Base-by-base conservation (phyloP, 2,329 filamentous ascomycete genomes). In the Penicillium sp. region DNA sequence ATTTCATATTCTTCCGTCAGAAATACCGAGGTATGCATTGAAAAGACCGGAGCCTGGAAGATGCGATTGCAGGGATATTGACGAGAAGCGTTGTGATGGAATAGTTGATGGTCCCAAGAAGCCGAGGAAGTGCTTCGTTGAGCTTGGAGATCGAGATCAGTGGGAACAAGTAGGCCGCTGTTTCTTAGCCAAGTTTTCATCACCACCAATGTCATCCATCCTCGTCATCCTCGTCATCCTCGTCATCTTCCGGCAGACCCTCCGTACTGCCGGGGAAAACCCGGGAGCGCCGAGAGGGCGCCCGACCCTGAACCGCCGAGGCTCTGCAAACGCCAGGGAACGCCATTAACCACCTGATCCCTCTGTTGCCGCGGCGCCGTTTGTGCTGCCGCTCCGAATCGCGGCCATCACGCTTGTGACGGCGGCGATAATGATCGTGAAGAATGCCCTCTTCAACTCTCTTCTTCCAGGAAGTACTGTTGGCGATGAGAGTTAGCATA, bases 381-480 rank as follows among this genome's bases (percentile, higher is more conserved):
- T 58, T 48, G 53, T 53, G 59, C 52, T 61, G 59, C 50, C 58
- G 58, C 51, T 62, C 54, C 51, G 50, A 58, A 52, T 63, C 60
- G 52, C 61, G 64, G 45, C 56, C 60, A 57, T 64, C 57, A 57
- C 54, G 48, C 41, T 53, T 53, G 51, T 57, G 59, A 59, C 54
- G 63, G 44, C 64, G 59, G 54, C 61, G 63, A 54, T 63, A 50
- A 59, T 66, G 52, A 50, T 66, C 57, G 46, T 56, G 50, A 58
- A 71, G 67, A 65, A 76, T 65, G 76, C 75, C 78, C 76, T 79
- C 75, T 87, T 83, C 74, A 83, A 72, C 73, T 78, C 64, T 82
- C 78, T 62, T 96, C 90, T 68, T 97, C 91, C 68, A 97, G 70
- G 86, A 97, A 97, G 84, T 95, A 96, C 25, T 27, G 11, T 27